Percentiles rank a stretch among this genome's conserved stretches.
Conservation (phyloP, 2,329 filamentous ascomycete genomes). For the Chrysosporium keratinophilum region DNA sequence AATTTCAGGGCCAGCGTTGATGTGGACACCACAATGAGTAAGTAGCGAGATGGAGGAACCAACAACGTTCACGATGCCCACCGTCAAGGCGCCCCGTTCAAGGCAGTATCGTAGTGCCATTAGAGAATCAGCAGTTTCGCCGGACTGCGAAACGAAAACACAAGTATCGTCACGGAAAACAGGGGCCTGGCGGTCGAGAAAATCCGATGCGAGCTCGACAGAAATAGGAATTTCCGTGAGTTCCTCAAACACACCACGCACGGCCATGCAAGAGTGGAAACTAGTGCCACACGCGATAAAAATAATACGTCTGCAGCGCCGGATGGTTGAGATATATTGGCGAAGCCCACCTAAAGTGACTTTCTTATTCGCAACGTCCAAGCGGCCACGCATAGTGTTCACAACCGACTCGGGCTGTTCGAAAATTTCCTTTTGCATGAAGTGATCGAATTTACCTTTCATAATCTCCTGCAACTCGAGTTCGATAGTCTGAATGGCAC, state of each 20-base stretch:
- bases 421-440: constrained; percentile 99
- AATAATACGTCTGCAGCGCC: constrained; percentile 91
- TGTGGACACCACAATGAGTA: constrained; percentile 98
- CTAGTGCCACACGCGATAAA: constrained; percentile 98
- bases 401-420: constrained; percentile 98
- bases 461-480: constrained; percentile 99
- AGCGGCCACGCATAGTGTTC: constrained; percentile 98
- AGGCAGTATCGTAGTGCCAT: constrained; percentile 96
- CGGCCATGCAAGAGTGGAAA: constrained; percentile 99
- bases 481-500: constrained; percentile 96
- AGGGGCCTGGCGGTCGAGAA: constrained; percentile 89
- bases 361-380: constrained; percentile 85
- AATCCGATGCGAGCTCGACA: constrained; percentile 94
- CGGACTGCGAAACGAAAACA: constrained; percentile 97
- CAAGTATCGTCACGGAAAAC: constrained; percentile 99
- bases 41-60: constrained; percentile 97
- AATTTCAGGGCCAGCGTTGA: constrained; percentile 97
- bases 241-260: constrained; percentile 95
- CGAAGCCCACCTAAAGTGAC: constrained; percentile 92
- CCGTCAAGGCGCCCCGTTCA: constrained; percentile 91
- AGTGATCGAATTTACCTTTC: constrained; percentile 99
- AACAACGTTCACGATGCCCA: constrained; percentile 97
- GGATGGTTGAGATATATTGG: constrained; percentile 93
- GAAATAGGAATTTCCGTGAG: constrained; percentile 95
- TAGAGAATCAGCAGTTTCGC: constrained; percentile 94